A percentile compares a stretch with the other conserved stretches of the same genome.
Conservation (phyloP, 1,139 yeast genomes). For the Hemisphaericaspora xylanilytica region DNA sequence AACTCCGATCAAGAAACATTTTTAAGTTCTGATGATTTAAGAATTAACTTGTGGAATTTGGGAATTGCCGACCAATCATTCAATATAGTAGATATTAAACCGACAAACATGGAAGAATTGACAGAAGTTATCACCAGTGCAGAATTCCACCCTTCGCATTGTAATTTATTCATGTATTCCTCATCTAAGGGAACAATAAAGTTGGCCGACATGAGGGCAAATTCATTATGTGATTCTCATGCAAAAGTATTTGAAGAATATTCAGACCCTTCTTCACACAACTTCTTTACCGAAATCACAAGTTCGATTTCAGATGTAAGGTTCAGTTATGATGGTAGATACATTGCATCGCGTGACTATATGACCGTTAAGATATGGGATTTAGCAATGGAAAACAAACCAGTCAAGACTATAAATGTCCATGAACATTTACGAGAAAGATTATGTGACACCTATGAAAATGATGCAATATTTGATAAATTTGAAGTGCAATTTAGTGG, state of each 20-base stretch:
- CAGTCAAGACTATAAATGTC: constrained; percentile 88
- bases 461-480: constrained; percentile 97
- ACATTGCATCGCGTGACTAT: constrained; percentile 93
- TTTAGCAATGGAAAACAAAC: constrained; percentile 93
- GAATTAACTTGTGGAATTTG: constrained; percentile 94
- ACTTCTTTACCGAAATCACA: constrained; percentile 96
- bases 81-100: constrained; percentile 96
- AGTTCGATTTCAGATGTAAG: constrained; percentile 92
- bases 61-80: constrained; percentile 94
- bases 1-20: constrained; percentile 97
- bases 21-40: constrained; percentile 88
- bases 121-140: constrained; percentile 99
- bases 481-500: constrained; percentile 96
- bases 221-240: constrained; percentile 89
- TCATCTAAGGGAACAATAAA: constrained; percentile 95
- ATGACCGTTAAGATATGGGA: constrained; percentile 99
- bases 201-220: constrained; percentile 94
- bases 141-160: constrained; percentile 90
- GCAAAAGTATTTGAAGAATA: constrained; percentile 90
- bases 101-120: constrained; percentile 97
- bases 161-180: constrained; percentile 96
- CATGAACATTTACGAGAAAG: constrained; percentile 94
- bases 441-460: constrained; percentile 95
- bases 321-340: constrained; percentile 88
- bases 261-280: constrained; percentile 88